Base-by-base conservation (phyloP, 1,284 basidiomycete genomes). In the Cryptococcus amylolentus region DNA sequence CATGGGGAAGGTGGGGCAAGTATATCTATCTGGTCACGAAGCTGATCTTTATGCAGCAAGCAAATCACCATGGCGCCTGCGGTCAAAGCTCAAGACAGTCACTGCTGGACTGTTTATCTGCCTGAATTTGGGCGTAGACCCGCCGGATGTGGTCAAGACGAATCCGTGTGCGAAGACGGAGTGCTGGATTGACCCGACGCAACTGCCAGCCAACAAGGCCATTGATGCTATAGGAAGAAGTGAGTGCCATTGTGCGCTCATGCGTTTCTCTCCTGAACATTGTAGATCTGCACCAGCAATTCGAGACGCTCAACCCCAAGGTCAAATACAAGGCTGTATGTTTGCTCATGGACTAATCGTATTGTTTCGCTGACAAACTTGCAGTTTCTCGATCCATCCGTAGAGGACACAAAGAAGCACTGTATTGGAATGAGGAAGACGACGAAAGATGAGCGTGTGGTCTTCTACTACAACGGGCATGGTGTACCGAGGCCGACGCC, bases 401-500 rank as follows among this genome's bases (percentile, higher is more conserved):
- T 95, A 62, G 94, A 98, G 70, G 95, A 98, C 68, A 84, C 95
- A 44, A 89, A 91, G 71, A 87, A 89, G 55, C 91, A 93, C 70
- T 97, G 93, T 72, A 84, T 88, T 57, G 86, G 84, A 38, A 78
- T 96, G 51, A 86, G 95, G 54, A 89, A 89, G 69, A 86, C 87
- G 52, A 92, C 95, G 2, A 91, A 93, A 72, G 90, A 95, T 52
- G 96, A 98, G 71, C 87, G 96, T 2, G 87, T 93, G 12, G 81
- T 98, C 39, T 97, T 98, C 78, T 94, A 98, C 78, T 98, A 98
- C 80, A 98, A 98, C 68, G 96, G 95, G 3, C 96, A 97, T 65
- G 95, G 95, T 37, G 95, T 98, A 14, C 95, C 96, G 1, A 95
- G 93, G 70, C 96, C 95, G 3, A 98, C 96, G 0, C 84, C 89